Base-by-base conservation (phyloP, 768 basidiomycete species). In the Podaxis sp. region DNA sequence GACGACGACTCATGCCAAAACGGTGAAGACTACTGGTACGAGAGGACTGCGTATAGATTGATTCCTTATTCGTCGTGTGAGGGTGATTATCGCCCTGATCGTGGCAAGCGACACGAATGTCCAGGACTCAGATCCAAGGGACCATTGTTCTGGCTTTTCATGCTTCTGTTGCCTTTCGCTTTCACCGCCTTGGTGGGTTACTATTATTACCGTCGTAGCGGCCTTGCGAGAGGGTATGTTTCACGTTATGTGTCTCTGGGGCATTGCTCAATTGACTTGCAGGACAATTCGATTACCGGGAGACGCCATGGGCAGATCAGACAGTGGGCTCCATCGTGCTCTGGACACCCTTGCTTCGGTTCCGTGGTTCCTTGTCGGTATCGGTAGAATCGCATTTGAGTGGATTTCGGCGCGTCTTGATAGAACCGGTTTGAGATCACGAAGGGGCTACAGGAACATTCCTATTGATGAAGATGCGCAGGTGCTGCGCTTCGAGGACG, bases 401-500 rank as follows among this genome's bases (percentile, higher is more conserved):
- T 87, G 84, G 74, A 79, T 87, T 2, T 70, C 80, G 0, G 85
- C 84, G 22, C 77, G 73, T 57, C 65, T 84, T 51, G 85, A 84
- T 3, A 70, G 72, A 3, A 67, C 75, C 36, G 71, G 77, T 49
- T 79, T 84, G 65, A 76, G 80, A 15, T 62, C 82, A 8, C 79
- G 86, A 61, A 77, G 86, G 19, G 93, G 93, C 42, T 95, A 91
- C 68, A 80, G 93, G 67, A 83, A 91, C 68, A 73, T 95, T 57
- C 85, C 91, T 0, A 83, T 94, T 57, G 93, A 95, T 70, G 93
- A 94, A 73, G 93, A 95, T 74, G 93, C 93, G 22, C 93, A 92
- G 75, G 85, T 95, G 62, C 75, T 95, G 61, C 81, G 87, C 57
- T 95, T 95, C 69, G 91, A 93, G 68, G 93, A 95, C 67, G 93